Percentiles rank a stretch among this genome's conserved stretches.
Evolutionary conservation across 306 rosid genomes (phyloP).

Genomic region (Corylus avellana): DNA sequence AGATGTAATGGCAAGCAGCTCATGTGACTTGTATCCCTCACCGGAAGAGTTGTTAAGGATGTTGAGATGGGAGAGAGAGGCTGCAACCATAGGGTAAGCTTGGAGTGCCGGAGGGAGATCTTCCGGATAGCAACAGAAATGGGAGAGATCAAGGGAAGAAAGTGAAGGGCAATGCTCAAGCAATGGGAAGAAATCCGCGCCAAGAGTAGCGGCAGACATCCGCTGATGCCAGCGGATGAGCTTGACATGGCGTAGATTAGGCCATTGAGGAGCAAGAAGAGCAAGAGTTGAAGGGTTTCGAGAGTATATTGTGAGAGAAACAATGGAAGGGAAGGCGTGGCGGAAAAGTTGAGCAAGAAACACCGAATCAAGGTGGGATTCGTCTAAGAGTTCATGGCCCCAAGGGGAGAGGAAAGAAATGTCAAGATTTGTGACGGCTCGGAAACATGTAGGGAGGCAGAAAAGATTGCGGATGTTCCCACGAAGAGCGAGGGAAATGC

Average conservation of each 20-base stretch:
- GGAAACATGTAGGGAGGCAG: conserved; percentile 5
- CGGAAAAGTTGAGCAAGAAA: conserved; percentile 10
- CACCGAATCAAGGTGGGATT: not conserved
- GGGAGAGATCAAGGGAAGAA: conserved; percentile 20
- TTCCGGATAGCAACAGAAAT: conserved; percentile 20
- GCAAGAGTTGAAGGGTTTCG: not conserved
- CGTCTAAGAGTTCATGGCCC: conserved; percentile 8
- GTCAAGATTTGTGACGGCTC: conserved; percentile 5
- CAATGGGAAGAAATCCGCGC: conserved; percentile 5
- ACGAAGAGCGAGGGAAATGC: conserved; percentile 2
- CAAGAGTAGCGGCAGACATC: not conserved
- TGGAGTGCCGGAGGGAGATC: conserved; percentile 7
- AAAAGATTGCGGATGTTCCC: conserved; percentile 5
- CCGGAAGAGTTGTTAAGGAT: not conserved
- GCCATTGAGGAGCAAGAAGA: conserved; percentile 19
- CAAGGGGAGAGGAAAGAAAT: conserved; percentile 21
- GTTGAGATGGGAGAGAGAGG: not conserved
- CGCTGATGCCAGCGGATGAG: conserved; percentile 19
- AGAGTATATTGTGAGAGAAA: conserved; percentile 3
- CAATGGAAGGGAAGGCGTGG: conserved; percentile 4
- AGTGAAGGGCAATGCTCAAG: conserved; percentile 2
- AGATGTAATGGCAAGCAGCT: conserved; percentile 12
- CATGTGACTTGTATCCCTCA: conserved; percentile 9
- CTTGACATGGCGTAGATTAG: conserved; percentile 9
- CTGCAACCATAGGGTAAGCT: conserved; percentile 4